phyloP scores from a whole-genome alignment of 2,329 filamentous ascomycete genomes.

The Talaromyces sp. region DNA sequence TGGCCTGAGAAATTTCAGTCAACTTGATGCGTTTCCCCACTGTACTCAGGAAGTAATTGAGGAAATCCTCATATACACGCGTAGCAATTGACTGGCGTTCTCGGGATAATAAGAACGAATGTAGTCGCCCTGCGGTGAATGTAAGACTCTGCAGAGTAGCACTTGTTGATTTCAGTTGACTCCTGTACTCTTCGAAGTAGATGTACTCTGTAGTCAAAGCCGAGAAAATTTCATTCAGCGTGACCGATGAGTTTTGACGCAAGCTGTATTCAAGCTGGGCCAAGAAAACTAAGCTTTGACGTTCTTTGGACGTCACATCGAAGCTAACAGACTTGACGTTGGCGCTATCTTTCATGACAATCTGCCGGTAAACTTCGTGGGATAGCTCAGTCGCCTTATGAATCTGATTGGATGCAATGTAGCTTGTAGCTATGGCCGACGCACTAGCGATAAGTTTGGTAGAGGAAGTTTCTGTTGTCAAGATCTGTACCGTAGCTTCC shows the following conservation, averaged over 20 bases:
- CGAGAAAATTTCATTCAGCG: conserved; percentile 44
- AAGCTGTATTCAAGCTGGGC: conserved; percentile 46
- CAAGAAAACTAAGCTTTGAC: conserved; percentile 43
- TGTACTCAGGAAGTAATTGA: conserved; percentile 31
- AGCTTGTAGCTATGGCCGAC: conserved; percentile 36
- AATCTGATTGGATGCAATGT: conserved; percentile 34
- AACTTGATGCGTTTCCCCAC: conserved; percentile 32
- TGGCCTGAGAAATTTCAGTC: conserved; percentile 28
- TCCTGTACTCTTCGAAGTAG: conserved; percentile 41
- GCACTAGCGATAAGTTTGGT: conserved; percentile 34
- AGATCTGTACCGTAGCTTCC: conserved; percentile 33
- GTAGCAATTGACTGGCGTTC: conserved; percentile 26
- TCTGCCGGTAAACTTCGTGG: conserved; percentile 40
- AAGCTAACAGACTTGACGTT: conserved; percentile 29
- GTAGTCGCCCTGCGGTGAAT: conserved; percentile 33
- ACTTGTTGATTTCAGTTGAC: conserved; percentile 37
- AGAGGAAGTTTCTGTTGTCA: conserved; percentile 32
- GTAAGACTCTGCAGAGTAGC: conserved; percentile 38
- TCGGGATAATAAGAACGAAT: conserved; percentile 30
- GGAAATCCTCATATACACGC: conserved; percentile 31
- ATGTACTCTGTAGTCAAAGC: conserved; percentile 44
- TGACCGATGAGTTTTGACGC: conserved; percentile 28
- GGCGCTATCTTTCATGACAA: conserved; percentile 36
- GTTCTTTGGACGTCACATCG: conserved; percentile 34
- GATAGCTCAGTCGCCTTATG: conserved; percentile 33